A percentile compares a stretch with the other conserved stretches of the same genome.
Evolutionary conservation across 2,329 filamentous ascomycete species (phyloP).

Genomic region (Calonectria ilicicola): DNA sequence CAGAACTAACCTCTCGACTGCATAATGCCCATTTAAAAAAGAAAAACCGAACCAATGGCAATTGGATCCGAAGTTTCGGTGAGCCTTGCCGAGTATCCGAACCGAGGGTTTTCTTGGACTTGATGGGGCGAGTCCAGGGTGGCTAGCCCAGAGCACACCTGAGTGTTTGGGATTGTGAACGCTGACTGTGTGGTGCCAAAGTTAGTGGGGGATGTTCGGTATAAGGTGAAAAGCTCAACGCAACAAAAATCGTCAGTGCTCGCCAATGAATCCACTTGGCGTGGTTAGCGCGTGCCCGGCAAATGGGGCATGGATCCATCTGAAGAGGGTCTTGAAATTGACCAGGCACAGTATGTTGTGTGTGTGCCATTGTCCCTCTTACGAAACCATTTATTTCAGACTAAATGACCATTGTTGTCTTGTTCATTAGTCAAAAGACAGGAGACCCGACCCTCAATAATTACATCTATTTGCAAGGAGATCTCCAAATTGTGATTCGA

Average conservation of each 20-base stretch:
- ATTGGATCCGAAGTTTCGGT: slow-evolving; percentile 1
- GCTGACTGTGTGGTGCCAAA: neutral
- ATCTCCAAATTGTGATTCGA: neutral
- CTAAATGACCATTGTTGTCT: neutral
- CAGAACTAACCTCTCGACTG: neutral
- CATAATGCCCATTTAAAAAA: neutral
- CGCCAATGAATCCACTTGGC: neutral
- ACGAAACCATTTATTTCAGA: neutral
- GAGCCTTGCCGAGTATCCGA: neutral
- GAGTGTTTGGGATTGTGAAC: neutral
- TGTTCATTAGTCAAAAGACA: neutral
- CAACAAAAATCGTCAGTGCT: neutral
- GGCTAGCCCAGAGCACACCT: neutral
- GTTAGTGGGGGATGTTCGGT: neutral
- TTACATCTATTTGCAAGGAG: neutral
- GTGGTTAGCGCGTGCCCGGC: neutral
- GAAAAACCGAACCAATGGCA: neutral
- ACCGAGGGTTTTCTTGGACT: neutral
- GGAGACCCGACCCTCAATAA: neutral
- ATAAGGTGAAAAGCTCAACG: neutral
- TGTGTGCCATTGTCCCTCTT: too few relatives aligned
- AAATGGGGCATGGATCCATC: neutral
- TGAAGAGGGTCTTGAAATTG: neutral
- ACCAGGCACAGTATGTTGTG: neutral
- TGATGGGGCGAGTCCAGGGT: neutral